Evolutionary conservation across 192 early-diverging fungal genomes (phyloP), one percentile per base, ranked within the genome.

Genomic region (Mortierella antarctica): DNA sequence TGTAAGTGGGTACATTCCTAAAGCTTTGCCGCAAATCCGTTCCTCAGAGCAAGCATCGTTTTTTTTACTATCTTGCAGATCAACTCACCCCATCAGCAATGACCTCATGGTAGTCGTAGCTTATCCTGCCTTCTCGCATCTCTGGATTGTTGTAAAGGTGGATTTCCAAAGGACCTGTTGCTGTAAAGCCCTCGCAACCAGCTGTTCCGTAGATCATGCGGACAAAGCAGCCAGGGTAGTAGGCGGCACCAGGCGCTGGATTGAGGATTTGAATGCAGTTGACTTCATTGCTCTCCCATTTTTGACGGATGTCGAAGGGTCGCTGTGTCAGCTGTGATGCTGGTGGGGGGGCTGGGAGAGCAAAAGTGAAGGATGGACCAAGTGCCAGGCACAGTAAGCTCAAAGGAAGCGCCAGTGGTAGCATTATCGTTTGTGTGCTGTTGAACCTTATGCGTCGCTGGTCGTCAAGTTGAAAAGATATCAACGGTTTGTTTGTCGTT

Each of bases 111-210:
- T 59, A 71, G 45, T 78, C 75, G 47, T 50, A 77, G 2, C 67
- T 42, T 20, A 77, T 39, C 17, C 54, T 65, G 3, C 56, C 67
- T 2, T 21, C 48, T 2, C 70, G 46, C 21, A 77, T 70, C 12
- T 77, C 67, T 13, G 67, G 74, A 21, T 77, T 77, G 41, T 77
- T 77, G 15, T 77, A 77, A 5, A 77, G 39, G 52, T 77, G 74
- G 41, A 77, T 77, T 0, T 66, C 57, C 74, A 66, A 77, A 44
- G 74, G 74, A 1, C 47, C 55, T 15, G 62, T 42, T 40, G 54
- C 62, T 15, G 57, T 40, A 6, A 53, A 50, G 6, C 60, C 73
- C 15, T 58, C 31, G 44, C 73, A 75, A n/a, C 63, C 41, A 13
- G 23, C 51, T 10, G 65, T 48, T 15, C 73, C 73, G 46, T 65